These are phyloP conservation scores for Russula abietina DNA, from an alignment of 768 basidiomycete genomes.

Conservation along the genomic window DNA sequence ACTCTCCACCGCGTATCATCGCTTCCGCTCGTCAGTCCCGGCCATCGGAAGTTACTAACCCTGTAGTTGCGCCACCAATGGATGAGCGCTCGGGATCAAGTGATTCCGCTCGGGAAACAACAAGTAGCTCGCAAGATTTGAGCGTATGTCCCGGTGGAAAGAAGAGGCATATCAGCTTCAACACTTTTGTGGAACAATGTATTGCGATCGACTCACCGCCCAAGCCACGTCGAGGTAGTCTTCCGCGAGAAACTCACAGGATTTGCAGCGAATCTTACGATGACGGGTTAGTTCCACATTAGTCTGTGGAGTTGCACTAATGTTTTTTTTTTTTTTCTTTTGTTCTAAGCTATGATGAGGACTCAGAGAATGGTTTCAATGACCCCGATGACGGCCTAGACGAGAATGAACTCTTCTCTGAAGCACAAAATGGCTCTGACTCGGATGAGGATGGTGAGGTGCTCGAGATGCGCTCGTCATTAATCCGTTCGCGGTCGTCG, in stretches of 20 bases:
- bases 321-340: neutral
- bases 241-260: slow-evolving; percentile 11
- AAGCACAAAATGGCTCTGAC: slow-evolving; percentile 27
- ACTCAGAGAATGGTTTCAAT: slow-evolving; percentile 51
- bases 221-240: slow-evolving; percentile 29
- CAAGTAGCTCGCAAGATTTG: slow-evolving; percentile 33
- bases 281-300: slow-evolving; percentile 50
- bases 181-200: slow-evolving; percentile 95
- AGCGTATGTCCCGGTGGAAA: slow-evolving; percentile 35
- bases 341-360: slow-evolving; percentile 55
- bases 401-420: slow-evolving; percentile 28
- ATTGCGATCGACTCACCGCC: slow-evolving; percentile 80
- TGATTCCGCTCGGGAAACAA: slow-evolving; percentile 29
- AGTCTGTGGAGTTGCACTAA: slow-evolving; percentile 3
- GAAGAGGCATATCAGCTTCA: slow-evolving; percentile 93
- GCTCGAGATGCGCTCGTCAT: slow-evolving; percentile 55
- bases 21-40: slow-evolving; percentile 24
- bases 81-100: slow-evolving; percentile 26
- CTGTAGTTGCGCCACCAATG: slow-evolving; percentile 14
- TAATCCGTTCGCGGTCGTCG: slow-evolving; percentile 36
- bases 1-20: slow-evolving; percentile 64
- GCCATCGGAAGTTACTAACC: slow-evolving; percentile 24
- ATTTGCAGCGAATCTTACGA: slow-evolving; percentile 38
- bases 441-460: slow-evolving; percentile 46
- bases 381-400: slow-evolving; percentile 42